Evolutionary conservation across 2,329 filamentous ascomycete genomes (phyloP).

Genomic region (Pseudogymnoascus sp.): DNA sequence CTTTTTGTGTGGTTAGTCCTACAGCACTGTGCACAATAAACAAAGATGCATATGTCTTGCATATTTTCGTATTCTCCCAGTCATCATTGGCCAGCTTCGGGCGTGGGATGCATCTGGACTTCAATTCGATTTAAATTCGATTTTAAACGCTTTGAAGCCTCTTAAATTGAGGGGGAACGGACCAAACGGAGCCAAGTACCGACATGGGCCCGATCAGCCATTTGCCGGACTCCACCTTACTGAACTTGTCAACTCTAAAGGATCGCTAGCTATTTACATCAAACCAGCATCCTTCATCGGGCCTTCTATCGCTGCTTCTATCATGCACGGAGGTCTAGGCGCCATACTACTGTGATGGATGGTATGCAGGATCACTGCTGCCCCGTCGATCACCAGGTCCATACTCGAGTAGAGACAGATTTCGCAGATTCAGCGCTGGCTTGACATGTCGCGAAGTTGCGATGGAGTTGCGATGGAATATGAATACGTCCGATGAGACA

Average conservation of each 20-base stretch:
- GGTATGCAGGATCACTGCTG: background rate
- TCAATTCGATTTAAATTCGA: background rate
- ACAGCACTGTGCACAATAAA: background rate
- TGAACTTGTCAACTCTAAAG: conserved; percentile 10
- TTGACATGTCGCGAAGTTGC: background rate
- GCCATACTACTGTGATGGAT: background rate
- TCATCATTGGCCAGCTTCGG: background rate
- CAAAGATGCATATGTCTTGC: background rate
- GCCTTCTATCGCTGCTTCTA: background rate
- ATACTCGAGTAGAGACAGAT: background rate
- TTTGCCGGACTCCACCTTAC: conserved; percentile 5
- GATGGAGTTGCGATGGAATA: background rate
- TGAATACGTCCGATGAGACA: background rate
- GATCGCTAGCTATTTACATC: conserved; percentile 6
- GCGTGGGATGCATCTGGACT: background rate
- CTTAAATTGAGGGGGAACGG: background rate
- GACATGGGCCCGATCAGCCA: background rate
- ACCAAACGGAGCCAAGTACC: background rate
- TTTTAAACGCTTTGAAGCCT: background rate
- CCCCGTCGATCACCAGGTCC: background rate
- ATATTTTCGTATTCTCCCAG: no score
- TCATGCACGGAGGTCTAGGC: background rate
- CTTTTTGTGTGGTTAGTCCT: background rate
- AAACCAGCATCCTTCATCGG: background rate
- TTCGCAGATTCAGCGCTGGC: background rate